Evolutionary conservation across 225 moss, liverwort and hornwort genomes (phyloP).

Genomic region (Marchantia polymorpha): DNA sequence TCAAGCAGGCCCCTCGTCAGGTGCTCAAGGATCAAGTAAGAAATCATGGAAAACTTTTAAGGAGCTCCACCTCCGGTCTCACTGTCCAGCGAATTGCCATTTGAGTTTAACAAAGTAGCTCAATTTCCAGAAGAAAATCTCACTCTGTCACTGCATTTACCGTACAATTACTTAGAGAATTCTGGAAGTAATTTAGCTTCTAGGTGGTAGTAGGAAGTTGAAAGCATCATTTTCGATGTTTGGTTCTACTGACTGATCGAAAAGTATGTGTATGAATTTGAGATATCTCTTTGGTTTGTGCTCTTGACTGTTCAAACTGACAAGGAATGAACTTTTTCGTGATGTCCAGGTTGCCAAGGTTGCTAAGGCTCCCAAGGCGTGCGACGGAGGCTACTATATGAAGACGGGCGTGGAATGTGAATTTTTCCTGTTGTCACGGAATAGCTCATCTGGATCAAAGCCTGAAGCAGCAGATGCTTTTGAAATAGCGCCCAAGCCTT

Average conservation of each 20-base stretch:
- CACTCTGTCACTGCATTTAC: background rate
- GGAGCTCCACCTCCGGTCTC: background rate
- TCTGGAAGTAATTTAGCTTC: background rate
- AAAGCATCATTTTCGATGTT: background rate
- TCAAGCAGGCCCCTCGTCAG: slow-evolving; percentile 80
- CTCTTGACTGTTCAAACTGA: background rate
- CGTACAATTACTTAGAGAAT: background rate
- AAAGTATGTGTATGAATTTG: background rate
- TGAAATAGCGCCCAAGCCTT: slow-evolving; percentile 68
- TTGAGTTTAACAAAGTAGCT: background rate
- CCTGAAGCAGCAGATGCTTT: slow-evolving; percentile 49
- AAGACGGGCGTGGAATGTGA: slow-evolving; percentile 98
- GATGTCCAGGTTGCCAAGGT: slow-evolving; percentile 51
- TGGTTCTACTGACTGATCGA: background rate
- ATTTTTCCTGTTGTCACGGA: slow-evolving; percentile 61
- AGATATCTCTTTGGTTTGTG: background rate
- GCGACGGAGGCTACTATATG: slow-evolving; percentile 43
- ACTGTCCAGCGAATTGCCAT: no score
- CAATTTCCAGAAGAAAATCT: background rate
- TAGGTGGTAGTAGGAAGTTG: background rate
- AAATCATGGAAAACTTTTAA: background rate
- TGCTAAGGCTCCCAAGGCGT: slow-evolving; percentile 62
- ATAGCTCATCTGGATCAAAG: slow-evolving; percentile 24
- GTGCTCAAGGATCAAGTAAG: slow-evolving; percentile 60
- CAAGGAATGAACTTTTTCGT: background rate